These are phyloP conservation scores for Pelargonium hybrid DNA, from an alignment of 441 rosid species.

Conservation along the genomic window DNA sequence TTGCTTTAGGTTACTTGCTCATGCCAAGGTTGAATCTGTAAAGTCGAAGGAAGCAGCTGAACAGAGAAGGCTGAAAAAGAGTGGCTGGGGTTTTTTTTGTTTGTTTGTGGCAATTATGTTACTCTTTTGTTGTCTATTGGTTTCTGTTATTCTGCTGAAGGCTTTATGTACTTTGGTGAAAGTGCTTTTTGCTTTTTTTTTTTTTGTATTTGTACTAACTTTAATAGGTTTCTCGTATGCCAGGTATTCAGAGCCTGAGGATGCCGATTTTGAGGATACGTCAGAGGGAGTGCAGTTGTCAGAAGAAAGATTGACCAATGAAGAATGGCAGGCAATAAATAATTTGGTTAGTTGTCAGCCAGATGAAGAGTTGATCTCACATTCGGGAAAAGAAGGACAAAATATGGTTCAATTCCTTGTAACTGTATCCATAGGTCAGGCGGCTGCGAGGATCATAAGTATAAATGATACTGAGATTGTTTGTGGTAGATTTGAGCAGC, in stretches of 20 bases:
- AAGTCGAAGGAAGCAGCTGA: constrained; percentile 91
- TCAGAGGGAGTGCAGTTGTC: constrained; percentile 38
- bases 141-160: background rate
- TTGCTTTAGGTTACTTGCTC: constrained; percentile 84
- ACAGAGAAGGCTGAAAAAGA: constrained; percentile 57
- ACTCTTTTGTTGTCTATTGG: constrained; percentile 11
- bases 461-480: constrained; percentile 61
- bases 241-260: constrained; percentile 59
- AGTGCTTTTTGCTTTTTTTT: background rate
- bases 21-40: constrained; percentile 92
- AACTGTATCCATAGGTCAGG: constrained; percentile 69
- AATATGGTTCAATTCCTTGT: constrained; percentile 70
- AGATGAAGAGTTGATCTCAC: constrained; percentile 53
- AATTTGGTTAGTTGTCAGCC: constrained; percentile 86
- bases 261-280: constrained; percentile 35
- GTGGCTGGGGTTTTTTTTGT: constrained; percentile 74
- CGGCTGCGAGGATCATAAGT: constrained; percentile 78
- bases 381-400: constrained; percentile 71
- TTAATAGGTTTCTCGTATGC: constrained; percentile 18
- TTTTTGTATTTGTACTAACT: background rate
- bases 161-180: background rate
- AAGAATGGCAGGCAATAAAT: constrained; percentile 93
- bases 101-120: constrained; percentile 44
- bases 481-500: constrained; percentile 93
- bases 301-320: constrained; percentile 75